Percentiles rank a stretch among this genome's conserved stretches.
phyloP scores from a whole-genome alignment of 2,329 filamentous ascomycete genomes.

The Trichoderma pleuroti region DNA sequence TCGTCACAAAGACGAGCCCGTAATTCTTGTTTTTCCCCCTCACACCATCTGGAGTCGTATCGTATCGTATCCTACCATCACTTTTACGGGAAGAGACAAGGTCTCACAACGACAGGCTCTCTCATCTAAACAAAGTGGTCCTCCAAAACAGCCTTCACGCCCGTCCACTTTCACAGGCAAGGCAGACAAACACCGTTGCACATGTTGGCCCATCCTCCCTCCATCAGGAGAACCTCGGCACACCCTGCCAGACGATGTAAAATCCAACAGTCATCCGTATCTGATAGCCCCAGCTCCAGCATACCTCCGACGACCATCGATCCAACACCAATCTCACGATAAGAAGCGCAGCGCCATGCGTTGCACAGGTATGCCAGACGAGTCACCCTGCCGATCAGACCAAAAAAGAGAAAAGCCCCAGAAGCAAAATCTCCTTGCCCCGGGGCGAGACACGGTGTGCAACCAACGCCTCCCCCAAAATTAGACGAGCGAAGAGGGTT shows the following conservation, averaged over 20 bases:
- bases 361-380: not conserved
- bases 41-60: not conserved
- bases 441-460: not conserved
- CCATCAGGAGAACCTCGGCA: not conserved
- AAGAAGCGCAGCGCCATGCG: not conserved
- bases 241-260: not conserved
- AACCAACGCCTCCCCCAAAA: not conserved
- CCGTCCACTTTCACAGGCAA: not conserved
- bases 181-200: not conserved
- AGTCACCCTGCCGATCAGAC: not conserved
- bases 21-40: not conserved
- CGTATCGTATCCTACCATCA: not conserved
- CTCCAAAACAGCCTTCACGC: not conserved
- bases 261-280: not conserved
- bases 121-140: not conserved
- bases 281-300: not conserved
- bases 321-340: not conserved
- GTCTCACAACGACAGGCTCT: not conserved
- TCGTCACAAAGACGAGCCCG: not conserved
- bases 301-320: not conserved
- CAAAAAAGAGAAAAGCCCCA: not conserved
- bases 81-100: not conserved
- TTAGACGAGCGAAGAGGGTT: not conserved
- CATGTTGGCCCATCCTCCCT: not conserved
- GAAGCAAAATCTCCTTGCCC: not conserved